phyloP scores from a whole-genome alignment of 2,329 filamentous ascomycete species.

The Fusarium duplospermum region DNA sequence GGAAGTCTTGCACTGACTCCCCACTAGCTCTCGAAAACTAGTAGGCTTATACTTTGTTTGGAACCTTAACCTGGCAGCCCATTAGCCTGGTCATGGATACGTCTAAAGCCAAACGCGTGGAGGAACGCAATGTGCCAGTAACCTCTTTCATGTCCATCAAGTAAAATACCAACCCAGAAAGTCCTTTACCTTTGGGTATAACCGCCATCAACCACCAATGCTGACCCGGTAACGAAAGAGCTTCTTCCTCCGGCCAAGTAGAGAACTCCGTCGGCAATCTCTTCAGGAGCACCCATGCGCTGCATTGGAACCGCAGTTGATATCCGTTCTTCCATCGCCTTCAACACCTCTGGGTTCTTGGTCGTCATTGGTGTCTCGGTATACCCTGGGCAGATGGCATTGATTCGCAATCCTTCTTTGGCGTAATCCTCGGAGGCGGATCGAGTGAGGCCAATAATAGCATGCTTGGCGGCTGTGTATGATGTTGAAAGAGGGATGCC shows the following conservation, averaged over 20 bases:
- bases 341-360: constrained; percentile 39
- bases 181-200: constrained; percentile 31
- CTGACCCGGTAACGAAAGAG: constrained; percentile 38
- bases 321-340: constrained; percentile 44
- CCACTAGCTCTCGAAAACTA: background rate
- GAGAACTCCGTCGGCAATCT: constrained; percentile 46
- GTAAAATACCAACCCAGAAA: background rate
- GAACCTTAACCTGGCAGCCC: constrained; percentile 1
- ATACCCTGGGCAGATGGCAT: constrained; percentile 50
- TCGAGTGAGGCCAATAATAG: constrained; percentile 33
- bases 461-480: constrained; percentile 35
- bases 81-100: background rate
- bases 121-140: background rate
- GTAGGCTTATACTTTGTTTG: background rate
- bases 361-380: constrained; percentile 48
- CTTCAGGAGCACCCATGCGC: constrained; percentile 42
- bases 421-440: constrained; percentile 57
- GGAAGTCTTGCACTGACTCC: background rate
- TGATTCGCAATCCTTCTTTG: constrained; percentile 52
- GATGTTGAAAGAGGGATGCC: constrained; percentile 31
- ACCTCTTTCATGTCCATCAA: background rate
- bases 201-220: constrained; percentile 30
- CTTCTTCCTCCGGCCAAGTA: constrained; percentile 40
- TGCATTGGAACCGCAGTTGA: constrained; percentile 43
- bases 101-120: background rate